Evolutionary conservation across 78 protist species (phyloP).

Genomic region (Bigelowiella natans): DNA sequence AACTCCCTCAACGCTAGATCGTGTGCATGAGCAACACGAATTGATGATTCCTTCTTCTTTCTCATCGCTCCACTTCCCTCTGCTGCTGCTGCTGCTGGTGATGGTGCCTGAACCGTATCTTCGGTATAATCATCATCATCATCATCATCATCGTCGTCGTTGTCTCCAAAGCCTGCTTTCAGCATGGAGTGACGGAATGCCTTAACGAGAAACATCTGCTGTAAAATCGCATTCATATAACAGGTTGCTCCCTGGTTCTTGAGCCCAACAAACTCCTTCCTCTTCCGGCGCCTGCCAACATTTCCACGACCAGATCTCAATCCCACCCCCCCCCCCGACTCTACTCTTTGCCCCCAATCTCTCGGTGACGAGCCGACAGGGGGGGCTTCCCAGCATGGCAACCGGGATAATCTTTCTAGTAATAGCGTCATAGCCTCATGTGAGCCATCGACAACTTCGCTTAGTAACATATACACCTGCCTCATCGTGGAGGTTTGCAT

Average conservation of each 20-base stretch:
- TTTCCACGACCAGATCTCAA: too few species aligned
- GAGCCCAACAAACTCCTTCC: background rate
- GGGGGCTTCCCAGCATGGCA: too few species aligned
- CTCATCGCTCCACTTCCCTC: background rate
- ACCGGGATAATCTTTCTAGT: background rate
- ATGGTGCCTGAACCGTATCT: background rate
- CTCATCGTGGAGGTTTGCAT: background rate
- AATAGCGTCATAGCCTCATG: background rate
- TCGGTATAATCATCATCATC: too few species aligned
- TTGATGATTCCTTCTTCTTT: background rate
- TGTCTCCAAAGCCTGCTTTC: background rate
- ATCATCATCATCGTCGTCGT: background rate
- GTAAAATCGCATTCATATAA: background rate
- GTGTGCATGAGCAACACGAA: too few species aligned
- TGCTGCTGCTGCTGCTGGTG: background rate
- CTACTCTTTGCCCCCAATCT: background rate
- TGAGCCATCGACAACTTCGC: background rate
- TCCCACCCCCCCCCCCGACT: background rate
- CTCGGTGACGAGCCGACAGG: too few species aligned
- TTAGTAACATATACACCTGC: background rate
- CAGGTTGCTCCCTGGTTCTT: background rate
- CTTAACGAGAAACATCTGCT: background rate
- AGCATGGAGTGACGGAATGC: background rate
- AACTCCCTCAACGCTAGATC: background rate
- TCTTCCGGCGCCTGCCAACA: background rate